Percentiles rank a stretch among this genome's conserved stretches.
phyloP scores from a whole-genome alignment of 2,329 filamentous ascomycete genomes.

The Elsinoe batatas region DNA sequence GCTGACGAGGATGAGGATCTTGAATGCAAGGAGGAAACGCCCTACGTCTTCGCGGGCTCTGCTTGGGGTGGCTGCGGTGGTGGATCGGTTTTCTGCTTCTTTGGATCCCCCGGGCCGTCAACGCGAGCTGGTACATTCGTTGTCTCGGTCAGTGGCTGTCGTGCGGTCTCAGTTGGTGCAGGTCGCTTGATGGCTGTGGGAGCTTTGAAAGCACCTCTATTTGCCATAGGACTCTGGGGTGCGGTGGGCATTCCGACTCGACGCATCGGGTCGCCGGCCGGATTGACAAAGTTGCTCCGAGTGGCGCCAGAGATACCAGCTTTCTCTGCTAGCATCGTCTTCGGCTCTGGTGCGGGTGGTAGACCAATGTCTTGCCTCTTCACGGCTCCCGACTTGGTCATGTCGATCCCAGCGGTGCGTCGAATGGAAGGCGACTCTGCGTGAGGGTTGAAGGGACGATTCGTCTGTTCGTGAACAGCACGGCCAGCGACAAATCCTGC shows the following conservation, averaged over 20 bases:
- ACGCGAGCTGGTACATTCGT: conserved; percentile 32
- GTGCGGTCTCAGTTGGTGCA: conserved; percentile 19
- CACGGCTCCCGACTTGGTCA: conserved; percentile 65
- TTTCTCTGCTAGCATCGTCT: conserved; percentile 1
- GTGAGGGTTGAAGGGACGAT: conserved; percentile 38
- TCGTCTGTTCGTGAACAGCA: conserved; percentile 22
- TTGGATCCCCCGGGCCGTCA: conserved; percentile 30
- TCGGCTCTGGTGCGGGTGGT: background rate
- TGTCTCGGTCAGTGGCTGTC: conserved; percentile 35
- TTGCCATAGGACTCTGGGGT: conserved; percentile 34
- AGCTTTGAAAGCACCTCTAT: conserved; percentile 37
- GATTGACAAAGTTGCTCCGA: conserved; percentile 39
- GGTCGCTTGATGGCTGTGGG: conserved; percentile 31
- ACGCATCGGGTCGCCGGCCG: conserved; percentile 36
- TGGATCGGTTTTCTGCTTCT: conserved; percentile 32
- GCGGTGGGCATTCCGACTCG: conserved; percentile 42
- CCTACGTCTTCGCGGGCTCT: conserved; percentile 6
- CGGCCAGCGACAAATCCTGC: conserved; percentile 39
- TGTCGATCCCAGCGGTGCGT: conserved; percentile 80
- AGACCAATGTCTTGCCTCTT: conserved; percentile 35
- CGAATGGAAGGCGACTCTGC: conserved; percentile 63
- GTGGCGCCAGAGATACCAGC: background rate
- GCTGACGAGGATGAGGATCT: too few relatives aligned
- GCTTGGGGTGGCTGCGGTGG: background rate
- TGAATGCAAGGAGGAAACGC: background rate